Base-by-base conservation (phyloP, 164 flowering plant species). In the Aristolochia californica region DNA sequence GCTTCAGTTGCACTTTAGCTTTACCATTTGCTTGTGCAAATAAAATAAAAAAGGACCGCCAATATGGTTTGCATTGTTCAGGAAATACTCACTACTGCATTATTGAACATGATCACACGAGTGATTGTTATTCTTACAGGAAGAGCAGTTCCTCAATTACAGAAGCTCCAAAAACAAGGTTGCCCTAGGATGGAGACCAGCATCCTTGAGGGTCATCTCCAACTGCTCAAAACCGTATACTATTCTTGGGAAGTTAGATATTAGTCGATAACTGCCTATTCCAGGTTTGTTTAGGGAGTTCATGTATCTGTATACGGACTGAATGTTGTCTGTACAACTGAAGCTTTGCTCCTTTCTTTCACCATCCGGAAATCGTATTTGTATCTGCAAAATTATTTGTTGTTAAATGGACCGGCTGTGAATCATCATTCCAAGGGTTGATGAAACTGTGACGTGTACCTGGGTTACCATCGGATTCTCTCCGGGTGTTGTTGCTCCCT, bases 171-270 rank as follows among this genome's bases (percentile, higher is more conserved):
- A 25, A 66, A 87, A 87, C 48, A 87, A 67, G 72, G 70, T 84
- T 54, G 83, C 84, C 67, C 74, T 75, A 43, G 86, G 85, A 69
- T 81, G 77, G 48, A 87, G 77, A 15, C 81, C 83, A 48, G 83
- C 83, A 45, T 84, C 87, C 66, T 75, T 77, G 30, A 87, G 76
- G 11, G 77, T 77, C 78, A 75, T 70, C 27, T 68, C 66, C 78
- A 82, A 65, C 59, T 84, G 78, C 60, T 83, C 87, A 18, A 45
- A 71, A 17, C 87, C 80, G 57, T 68, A 87, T 1, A 80, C 79
- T 67, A 65, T 84, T 67, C 80, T 77, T 0, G 95, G 95, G 58
- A 84, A 81, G 78, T 81, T 78, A 45, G 90, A 78, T 45, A 87
- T 61, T 59, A 87, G 62, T 56, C 78, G 78, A 66, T 80, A 87